These are phyloP conservation scores for Dimargaris verticillata DNA, from an alignment of 192 early-diverging fungal species.

Conservation along the genomic window DNA sequence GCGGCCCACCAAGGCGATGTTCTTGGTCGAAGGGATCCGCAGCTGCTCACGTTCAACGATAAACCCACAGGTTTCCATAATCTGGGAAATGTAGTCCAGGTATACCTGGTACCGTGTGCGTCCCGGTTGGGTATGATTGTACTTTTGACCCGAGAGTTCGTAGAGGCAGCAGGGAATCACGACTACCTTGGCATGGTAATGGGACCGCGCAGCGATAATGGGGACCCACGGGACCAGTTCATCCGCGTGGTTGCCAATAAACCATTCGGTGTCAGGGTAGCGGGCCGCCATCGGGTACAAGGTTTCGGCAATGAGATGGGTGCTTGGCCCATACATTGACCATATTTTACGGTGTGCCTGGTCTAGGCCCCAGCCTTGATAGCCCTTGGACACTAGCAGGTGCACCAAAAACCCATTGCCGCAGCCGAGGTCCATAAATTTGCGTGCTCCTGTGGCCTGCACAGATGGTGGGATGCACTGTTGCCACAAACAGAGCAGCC, in stretches of 20 bases:
- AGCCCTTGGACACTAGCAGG: conserved; percentile 53
- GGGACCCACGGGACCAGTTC: conserved; percentile 78
- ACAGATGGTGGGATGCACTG: no score
- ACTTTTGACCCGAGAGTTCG: conserved; percentile 46
- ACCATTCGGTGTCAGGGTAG: conserved; percentile 45
- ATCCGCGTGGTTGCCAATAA: conserved; percentile 82
- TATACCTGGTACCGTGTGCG: conserved; percentile 56
- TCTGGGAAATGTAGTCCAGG: conserved; percentile 34
- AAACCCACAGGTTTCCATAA: conserved; percentile 41
- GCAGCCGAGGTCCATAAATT: conserved; percentile 72
- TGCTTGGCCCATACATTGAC: conserved; percentile 22
- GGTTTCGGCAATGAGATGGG: conserved; percentile 31
- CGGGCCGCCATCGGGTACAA: conserved; percentile 30
- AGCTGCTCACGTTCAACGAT: conserved; percentile 40
- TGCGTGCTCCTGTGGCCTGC: conserved; percentile 19
- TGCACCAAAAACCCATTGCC: conserved; percentile 72
- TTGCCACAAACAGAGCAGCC: conserved; percentile 61
- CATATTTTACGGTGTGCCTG: conserved; percentile 58
- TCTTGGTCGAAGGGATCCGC: conserved; percentile 69
- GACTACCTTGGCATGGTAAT: conserved; percentile 32
- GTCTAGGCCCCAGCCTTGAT: conserved; percentile 57
- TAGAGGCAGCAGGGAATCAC: conserved; percentile 78
- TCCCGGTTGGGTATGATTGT: conserved; percentile 23
- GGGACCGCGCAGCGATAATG: conserved; percentile 40
- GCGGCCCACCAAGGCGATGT: conserved; percentile 54